phyloP scores from a whole-genome alignment of 73 alveolate genomes.

The Paramecium biaurelia region DNA sequence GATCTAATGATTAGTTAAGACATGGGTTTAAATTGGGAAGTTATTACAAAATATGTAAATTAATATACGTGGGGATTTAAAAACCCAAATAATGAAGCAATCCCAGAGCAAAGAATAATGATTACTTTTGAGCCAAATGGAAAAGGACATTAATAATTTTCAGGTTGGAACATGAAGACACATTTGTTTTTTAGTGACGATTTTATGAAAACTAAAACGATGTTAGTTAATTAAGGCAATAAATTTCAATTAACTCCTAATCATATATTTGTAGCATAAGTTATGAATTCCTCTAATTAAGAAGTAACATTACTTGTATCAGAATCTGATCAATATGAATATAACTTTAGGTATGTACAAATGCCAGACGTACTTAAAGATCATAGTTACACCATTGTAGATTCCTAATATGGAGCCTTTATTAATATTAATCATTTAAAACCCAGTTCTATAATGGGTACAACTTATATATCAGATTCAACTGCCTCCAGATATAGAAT shows the following conservation, averaged over 20 bases:
- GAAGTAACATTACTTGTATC: constrained; percentile 77
- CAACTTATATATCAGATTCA: constrained; percentile 81
- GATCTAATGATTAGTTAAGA: constrained; percentile 70
- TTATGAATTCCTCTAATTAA: constrained; percentile 60
- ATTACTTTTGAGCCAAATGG: constrained; percentile 44
- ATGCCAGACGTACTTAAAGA: constrained; percentile 70
- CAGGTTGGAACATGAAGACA: constrained; percentile 68
- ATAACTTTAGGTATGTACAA: constrained; percentile 73
- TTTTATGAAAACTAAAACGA: constrained; percentile 73
- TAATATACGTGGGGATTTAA: constrained; percentile 87
- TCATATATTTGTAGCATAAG: constrained; percentile 85
- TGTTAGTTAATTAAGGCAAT: constrained; percentile 80
- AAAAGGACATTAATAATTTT: constrained; percentile 58
- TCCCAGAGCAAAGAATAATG: constrained; percentile 47
- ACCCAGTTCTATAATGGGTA: constrained; percentile 72
- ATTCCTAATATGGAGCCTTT: constrained; percentile 74
- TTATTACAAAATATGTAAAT: constrained; percentile 74
- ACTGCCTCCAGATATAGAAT: constrained; percentile 81
- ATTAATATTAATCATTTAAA: constrained; percentile 77
- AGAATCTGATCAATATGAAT: constrained; percentile 45
- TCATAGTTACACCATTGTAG: constrained; percentile 69
- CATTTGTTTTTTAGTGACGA: constrained; percentile 81
- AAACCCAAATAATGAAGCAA: not conserved
- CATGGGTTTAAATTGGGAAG: constrained; percentile 80
- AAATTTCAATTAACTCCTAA: constrained; percentile 77